phyloP scores from a whole-genome alignment of 208 protist species.

The Leishmania tarentolae region DNA sequence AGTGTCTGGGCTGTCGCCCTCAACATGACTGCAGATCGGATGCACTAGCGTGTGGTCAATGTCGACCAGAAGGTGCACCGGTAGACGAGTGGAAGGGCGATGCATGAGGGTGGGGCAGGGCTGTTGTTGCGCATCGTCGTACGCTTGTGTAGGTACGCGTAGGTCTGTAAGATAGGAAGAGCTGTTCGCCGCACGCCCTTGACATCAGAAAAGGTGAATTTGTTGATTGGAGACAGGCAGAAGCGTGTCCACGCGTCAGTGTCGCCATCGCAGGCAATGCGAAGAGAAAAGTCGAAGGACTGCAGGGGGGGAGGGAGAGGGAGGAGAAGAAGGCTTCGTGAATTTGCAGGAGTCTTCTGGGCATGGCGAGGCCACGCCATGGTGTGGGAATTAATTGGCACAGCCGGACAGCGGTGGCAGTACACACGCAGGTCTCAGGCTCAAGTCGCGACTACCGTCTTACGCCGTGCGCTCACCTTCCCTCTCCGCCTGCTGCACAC shows the following conservation, averaged over 20 bases:
- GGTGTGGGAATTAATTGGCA: neutral
- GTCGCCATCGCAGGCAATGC: neutral
- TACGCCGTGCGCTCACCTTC: neutral
- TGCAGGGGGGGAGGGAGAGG: neutral
- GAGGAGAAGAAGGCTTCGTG: neutral
- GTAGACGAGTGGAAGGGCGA: slow-evolving; percentile 11
- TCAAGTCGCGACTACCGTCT: neutral
- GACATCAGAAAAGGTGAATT: neutral
- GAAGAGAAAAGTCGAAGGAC: neutral
- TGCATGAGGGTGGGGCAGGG: neutral
- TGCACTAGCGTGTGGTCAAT: slow-evolving; percentile 61
- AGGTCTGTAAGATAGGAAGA: neutral
- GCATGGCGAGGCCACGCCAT: neutral
- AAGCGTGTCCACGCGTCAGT: neutral
- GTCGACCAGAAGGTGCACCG: slow-evolving; percentile 53
- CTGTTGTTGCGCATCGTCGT: neutral
- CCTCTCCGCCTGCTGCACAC: neutral
- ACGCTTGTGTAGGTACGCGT: neutral
- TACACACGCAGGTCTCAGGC: neutral
- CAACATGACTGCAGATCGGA: neutral
- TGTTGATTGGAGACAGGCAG: neutral
- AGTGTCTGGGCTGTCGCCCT: neutral
- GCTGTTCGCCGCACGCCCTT: neutral
- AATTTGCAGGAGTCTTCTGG: neutral
- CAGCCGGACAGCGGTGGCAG: too few relatives aligned